Evolutionary conservation across 2,329 filamentous ascomycete genomes (phyloP).

Genomic region (Fusarium continuum): DNA sequence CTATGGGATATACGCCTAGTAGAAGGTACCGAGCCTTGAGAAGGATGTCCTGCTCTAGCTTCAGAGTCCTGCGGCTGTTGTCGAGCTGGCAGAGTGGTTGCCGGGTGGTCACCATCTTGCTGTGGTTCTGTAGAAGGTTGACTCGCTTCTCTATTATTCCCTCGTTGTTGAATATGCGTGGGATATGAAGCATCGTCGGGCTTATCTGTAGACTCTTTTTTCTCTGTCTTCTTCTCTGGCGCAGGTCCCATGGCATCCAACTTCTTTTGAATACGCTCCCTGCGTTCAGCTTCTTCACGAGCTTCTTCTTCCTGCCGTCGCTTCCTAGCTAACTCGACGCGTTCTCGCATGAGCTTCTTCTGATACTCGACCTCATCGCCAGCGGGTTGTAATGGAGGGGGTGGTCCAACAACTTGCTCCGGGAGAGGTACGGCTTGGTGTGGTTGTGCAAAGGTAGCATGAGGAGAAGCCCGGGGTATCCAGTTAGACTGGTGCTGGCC

Average conservation of each 20-base stretch:
- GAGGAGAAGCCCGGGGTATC: constrained; percentile 55
- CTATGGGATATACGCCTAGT: constrained; percentile 47
- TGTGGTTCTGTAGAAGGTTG: constrained; percentile 25
- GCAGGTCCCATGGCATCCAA: constrained; percentile 74
- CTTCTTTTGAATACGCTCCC: constrained; percentile 76
- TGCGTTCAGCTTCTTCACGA: constrained; percentile 75
- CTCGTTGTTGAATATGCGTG: constrained; percentile 50
- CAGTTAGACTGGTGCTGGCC: constrained; percentile 41
- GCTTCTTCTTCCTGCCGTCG: constrained; percentile 74
- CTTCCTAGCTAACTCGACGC: constrained; percentile 74
- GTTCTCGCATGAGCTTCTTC: constrained; percentile 78
- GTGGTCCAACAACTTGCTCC: constrained; percentile 46
- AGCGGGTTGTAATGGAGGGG: constrained; percentile 46
- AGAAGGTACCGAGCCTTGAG: constrained; percentile 21
- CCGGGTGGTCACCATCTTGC: constrained; percentile 28
- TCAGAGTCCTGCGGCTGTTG: constrained; percentile 21
- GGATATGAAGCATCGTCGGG: constrained; percentile 52
- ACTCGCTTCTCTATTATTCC: constrained; percentile 7
- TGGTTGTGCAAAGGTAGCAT: constrained; percentile 52
- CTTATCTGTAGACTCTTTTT: constrained; percentile 57
- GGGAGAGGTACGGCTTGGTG: constrained; percentile 44
- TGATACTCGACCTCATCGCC: constrained; percentile 70
- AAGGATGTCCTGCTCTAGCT: constrained; percentile 24
- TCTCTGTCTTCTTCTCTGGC: constrained; percentile 67
- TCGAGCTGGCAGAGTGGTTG: neutral